phyloP scores from a whole-genome alignment of 1,284 basidiomycete genomes.

The Melampsora larici-populina region DNA sequence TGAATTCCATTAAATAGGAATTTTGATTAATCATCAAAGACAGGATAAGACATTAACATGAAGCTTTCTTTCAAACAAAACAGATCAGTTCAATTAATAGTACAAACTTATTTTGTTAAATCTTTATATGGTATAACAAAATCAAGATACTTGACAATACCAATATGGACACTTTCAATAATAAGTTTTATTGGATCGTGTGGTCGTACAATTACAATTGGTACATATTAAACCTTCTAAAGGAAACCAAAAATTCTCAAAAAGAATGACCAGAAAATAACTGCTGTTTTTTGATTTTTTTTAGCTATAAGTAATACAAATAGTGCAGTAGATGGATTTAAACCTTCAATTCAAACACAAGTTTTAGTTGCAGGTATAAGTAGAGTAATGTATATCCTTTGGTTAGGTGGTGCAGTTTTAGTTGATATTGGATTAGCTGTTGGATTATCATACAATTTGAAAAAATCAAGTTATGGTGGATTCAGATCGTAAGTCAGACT shows the following conservation, averaged over 20 bases:
- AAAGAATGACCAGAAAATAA: too few species aligned
- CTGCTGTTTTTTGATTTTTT: background rate
- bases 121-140: background rate
- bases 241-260: too few species aligned
- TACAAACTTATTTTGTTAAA: conserved; percentile 2
- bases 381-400: background rate
- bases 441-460: background rate
- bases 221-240: background rate
- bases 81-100: background rate
- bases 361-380: background rate
- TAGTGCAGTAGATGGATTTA: background rate
- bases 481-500: background rate
- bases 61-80: background rate
- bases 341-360: background rate
- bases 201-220: background rate
- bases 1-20: too few species aligned
- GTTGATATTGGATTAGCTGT: background rate
- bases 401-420: background rate
- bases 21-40: too few species aligned
- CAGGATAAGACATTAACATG: too few species aligned
- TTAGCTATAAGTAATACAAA: background rate
- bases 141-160: background rate
- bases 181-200: background rate
- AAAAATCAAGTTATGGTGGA: background rate
- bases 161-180: background rate